Evolutionary conservation across 768 basidiomycete genomes (phyloP).

Genomic region (Polyporus arcularius): DNA sequence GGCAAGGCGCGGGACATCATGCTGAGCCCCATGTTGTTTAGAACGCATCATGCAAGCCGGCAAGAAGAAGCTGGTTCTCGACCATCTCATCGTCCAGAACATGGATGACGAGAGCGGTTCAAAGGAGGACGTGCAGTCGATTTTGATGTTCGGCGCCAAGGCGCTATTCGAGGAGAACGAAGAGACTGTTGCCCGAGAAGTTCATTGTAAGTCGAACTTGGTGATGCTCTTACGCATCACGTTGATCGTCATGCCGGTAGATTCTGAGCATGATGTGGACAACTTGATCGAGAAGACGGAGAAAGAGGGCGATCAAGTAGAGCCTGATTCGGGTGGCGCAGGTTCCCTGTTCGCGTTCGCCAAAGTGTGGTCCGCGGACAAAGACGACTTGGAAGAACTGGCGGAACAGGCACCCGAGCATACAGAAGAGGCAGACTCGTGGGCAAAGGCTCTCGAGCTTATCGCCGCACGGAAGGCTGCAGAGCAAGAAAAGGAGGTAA

Average conservation of each 20-base stretch:
- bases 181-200: slow-evolving; percentile 54
- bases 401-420: slow-evolving; percentile 47
- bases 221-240: neutral
- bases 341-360: slow-evolving; percentile 76
- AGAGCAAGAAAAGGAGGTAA: slow-evolving; percentile 49
- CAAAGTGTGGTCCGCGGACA: slow-evolving; percentile 87
- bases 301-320: slow-evolving; percentile 58
- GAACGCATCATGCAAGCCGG: slow-evolving; percentile 90
- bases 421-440: slow-evolving; percentile 68
- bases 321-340: slow-evolving; percentile 43
- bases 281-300: slow-evolving; percentile 87
- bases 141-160: slow-evolving; percentile 87
- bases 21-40: slow-evolving; percentile 29
- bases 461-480: slow-evolving; percentile 49
- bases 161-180: slow-evolving; percentile 74
- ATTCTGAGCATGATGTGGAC: slow-evolving; percentile 80
- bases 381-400: slow-evolving; percentile 69
- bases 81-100: slow-evolving; percentile 94
- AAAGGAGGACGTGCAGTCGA: slow-evolving; percentile 82
- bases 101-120: slow-evolving; percentile 84
- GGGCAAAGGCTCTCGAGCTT: slow-evolving; percentile 67
- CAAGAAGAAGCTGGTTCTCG: slow-evolving; percentile 94
- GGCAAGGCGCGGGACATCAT: neutral
- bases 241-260: slow-evolving; percentile 36
- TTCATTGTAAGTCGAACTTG: slow-evolving; percentile 53